Evolutionary conservation across 2,329 filamentous ascomycete species (phyloP).

Genomic region (Didymella glomerata): DNA sequence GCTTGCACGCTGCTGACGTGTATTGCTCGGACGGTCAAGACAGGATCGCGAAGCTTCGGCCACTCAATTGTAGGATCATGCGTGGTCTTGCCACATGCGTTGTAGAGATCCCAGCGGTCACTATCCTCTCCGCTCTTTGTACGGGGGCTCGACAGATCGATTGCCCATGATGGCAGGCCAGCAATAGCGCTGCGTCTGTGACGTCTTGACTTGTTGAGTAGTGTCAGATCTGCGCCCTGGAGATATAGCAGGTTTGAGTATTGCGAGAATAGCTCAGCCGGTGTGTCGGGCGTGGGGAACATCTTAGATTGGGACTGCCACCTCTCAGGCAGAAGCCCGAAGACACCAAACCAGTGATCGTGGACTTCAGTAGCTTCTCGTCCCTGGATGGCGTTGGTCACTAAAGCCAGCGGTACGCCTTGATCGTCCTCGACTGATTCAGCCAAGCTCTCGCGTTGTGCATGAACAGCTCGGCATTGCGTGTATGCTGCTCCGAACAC

Average conservation of each 20-base stretch:
- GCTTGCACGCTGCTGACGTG: not conserved
- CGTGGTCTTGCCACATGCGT: not conserved
- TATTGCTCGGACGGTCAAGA: not conserved
- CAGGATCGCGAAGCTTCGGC: not conserved
- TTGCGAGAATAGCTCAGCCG: not conserved
- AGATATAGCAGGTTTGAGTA: not conserved
- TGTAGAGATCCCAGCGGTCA: not conserved
- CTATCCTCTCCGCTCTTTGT: not conserved
- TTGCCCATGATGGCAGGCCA: not conserved
- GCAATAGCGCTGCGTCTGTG: not conserved
- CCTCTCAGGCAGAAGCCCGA: slow-evolving; percentile 13
- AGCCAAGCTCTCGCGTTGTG: not conserved
- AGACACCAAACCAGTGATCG: slow-evolving; percentile 20
- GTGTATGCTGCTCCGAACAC: not conserved
- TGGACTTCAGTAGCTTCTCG: slow-evolving; percentile 14
- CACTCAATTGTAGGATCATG: not conserved
- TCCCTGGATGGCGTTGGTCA: slow-evolving; percentile 8
- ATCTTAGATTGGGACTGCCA: slow-evolving; percentile 7
- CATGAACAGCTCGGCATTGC: not conserved
- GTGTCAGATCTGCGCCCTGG: not conserved
- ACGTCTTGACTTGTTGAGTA: not conserved
- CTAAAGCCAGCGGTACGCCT: not conserved
- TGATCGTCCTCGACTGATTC: not conserved
- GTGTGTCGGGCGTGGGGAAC: not conserved
- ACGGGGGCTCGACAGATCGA: not conserved